Percentiles rank a stretch among this genome's conserved stretches.
These are phyloP conservation scores for Lanmaoa pseudosensibilis DNA, from an alignment of 768 basidiomycete species.

Conservation along the genomic window DNA sequence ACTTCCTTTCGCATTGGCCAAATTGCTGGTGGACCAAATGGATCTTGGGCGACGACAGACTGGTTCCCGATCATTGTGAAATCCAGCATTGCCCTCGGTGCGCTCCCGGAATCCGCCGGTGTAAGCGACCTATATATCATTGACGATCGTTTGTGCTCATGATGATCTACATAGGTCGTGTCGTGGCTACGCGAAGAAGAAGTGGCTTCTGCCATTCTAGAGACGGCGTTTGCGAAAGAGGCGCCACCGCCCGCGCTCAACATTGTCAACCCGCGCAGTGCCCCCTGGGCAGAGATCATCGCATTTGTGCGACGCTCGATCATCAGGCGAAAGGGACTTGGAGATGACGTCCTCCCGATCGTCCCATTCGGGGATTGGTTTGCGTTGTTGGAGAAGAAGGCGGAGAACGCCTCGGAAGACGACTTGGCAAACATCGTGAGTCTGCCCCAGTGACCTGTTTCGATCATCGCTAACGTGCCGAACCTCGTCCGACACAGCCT, in stretches of 20 bases:
- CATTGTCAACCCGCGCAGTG: constrained; percentile 40
- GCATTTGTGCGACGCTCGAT: constrained; percentile 19
- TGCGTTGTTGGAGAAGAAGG: constrained; percentile 23
- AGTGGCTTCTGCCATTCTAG: constrained; percentile 35
- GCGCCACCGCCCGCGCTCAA: constrained; percentile 31
- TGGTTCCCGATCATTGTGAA: constrained; percentile 49
- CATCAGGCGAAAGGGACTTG: constrained; percentile 9
- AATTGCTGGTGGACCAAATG: constrained; percentile 40
- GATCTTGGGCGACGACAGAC: constrained; percentile 45
- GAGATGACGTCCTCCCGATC: constrained; percentile 23
- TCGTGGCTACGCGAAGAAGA: constrained; percentile 47
- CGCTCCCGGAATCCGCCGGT: constrained; percentile 30
- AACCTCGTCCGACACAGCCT: constrained; percentile 22
- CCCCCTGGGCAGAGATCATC: constrained; percentile 35
- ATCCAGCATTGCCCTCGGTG: constrained; percentile 31
- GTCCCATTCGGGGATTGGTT: constrained; percentile 39
- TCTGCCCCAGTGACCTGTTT: background rate
- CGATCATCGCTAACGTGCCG: background rate
- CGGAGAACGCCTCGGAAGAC: constrained; percentile 21
- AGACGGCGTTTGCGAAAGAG: constrained; percentile 23
- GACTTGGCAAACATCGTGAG: constrained; percentile 36
- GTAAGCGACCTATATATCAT: constrained; percentile 27
- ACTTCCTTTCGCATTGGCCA: constrained; percentile 48
- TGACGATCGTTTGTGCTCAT: background rate
- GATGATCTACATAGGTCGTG: constrained; percentile 29